These are phyloP conservation scores for Diaporthe citriasiana DNA, from an alignment of 2,329 filamentous ascomycete genomes.

Conservation along the genomic window DNA sequence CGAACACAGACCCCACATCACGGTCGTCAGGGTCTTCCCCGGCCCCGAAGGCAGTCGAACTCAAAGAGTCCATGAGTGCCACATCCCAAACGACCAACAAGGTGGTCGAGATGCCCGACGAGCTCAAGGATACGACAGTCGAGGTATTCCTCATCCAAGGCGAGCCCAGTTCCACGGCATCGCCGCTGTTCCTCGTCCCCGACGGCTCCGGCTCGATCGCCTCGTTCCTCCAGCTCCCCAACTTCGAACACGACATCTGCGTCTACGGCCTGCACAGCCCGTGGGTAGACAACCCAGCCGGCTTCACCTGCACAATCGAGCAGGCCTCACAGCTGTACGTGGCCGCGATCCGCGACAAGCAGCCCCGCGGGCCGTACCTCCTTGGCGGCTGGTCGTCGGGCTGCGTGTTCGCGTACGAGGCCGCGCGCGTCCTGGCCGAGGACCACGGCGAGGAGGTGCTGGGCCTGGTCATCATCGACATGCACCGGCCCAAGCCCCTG, in stretches of 20 bases:
- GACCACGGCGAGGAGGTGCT: not conserved
- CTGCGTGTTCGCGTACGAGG: slow-evolving; percentile 68
- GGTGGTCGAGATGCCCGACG: too few species aligned
- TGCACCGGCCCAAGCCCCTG: slow-evolving; percentile 1
- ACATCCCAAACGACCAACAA: too few species aligned
- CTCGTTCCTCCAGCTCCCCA: slow-evolving; percentile 64
- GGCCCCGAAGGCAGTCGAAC: too few species aligned
- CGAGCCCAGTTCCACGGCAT: too few species aligned
- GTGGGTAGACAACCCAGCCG: slow-evolving; percentile 69
- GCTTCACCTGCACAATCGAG: slow-evolving; percentile 65
- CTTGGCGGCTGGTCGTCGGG: slow-evolving; percentile 73
- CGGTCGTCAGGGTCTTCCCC: too few species aligned
- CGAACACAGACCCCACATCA: too few species aligned
- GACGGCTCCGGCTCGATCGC: slow-evolving; percentile 59
- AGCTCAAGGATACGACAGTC: too few species aligned
- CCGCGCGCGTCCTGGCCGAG: slow-evolving; percentile 46
- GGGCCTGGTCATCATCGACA: slow-evolving; percentile 1
- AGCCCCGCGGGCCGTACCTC: slow-evolving; percentile 67
- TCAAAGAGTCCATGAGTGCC: too few species aligned
- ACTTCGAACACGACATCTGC: slow-evolving; percentile 48
- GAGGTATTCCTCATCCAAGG: too few species aligned
- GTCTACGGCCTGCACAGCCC: slow-evolving; percentile 68
- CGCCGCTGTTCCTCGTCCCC: slow-evolving; percentile 46
- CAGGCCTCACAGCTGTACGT: slow-evolving; percentile 66
- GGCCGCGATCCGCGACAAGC: slow-evolving; percentile 69